These are phyloP conservation scores for Xylaria curta DNA, from an alignment of 495 filamentous ascomycete genomes.

Conservation along the genomic window DNA sequence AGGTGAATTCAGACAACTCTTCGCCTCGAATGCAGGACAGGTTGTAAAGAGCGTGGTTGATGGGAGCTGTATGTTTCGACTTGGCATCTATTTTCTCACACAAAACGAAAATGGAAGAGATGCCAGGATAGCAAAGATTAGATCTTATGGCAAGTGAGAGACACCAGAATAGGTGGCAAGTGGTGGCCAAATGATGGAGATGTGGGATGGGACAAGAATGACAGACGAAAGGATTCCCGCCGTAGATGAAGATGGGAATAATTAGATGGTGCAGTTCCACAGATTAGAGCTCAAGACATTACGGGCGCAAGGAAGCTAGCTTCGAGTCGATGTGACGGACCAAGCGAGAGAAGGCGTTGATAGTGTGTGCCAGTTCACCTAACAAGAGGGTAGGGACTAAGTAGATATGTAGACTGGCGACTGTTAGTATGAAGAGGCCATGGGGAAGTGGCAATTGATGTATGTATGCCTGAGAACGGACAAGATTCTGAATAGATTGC, in stretches of 20 bases:
- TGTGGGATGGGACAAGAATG: conserved; percentile 19
- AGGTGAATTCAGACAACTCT: conserved; percentile 25
- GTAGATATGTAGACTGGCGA: background rate
- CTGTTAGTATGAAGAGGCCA: background rate
- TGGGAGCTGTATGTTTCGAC: conserved; percentile 20
- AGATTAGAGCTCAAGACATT: conserved; percentile 17
- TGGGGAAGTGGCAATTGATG: conserved; percentile 13
- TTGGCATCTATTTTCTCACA: conserved; percentile 33
- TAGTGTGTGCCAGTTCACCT: background rate
- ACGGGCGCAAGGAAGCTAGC: conserved; percentile 20
- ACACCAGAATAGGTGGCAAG: conserved; percentile 24
- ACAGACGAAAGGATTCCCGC: conserved; percentile 21
- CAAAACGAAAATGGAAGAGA: conserved; percentile 39
- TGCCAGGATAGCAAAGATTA: conserved; percentile 39
- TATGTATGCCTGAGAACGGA: background rate
- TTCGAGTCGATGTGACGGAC: conserved; percentile 35
- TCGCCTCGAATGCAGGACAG: conserved; percentile 24
- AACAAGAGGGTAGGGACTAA: conserved; percentile 1
- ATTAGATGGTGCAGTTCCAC: conserved; percentile 15
- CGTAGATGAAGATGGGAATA: background rate
- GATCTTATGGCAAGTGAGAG: conserved; percentile 28
- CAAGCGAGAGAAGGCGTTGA: conserved; percentile 20
- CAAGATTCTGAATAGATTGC: conserved; percentile 14
- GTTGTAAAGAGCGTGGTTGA: conserved; percentile 19
- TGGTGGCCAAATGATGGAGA: conserved; percentile 21